Evolutionary conservation across 768 basidiomycete genomes (phyloP).

Genomic region (Panaeolus papilionaceus): DNA sequence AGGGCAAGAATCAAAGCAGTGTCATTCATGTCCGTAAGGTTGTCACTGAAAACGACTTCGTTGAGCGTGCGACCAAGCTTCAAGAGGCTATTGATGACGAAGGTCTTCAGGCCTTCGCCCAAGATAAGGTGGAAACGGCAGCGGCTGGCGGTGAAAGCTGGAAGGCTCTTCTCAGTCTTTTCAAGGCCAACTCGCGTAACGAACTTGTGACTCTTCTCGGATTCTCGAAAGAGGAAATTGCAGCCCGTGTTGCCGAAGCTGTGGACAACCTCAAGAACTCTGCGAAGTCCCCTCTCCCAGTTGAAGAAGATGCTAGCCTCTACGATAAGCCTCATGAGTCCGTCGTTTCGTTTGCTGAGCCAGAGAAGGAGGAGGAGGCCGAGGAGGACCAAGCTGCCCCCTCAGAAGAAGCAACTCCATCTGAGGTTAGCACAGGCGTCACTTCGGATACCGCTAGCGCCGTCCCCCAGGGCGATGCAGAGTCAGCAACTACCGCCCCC

Average conservation of each 20-base stretch:
- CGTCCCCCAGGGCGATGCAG: conserved; percentile 65
- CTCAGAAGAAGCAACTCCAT: conserved; percentile 67
- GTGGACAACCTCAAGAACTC: conserved; percentile 72
- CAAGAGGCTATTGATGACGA: conserved; percentile 65
- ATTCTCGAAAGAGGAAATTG: conserved; percentile 89
- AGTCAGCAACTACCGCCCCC: conserved; percentile 86
- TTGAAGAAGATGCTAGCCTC: conserved; percentile 47
- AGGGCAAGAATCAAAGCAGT: conserved; percentile 84
- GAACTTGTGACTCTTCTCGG: conserved; percentile 91
- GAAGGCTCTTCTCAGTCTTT: conserved; percentile 89
- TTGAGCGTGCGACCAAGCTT: conserved; percentile 75
- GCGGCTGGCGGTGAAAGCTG: conserved; percentile 63
- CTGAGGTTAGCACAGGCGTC: conserved; percentile 72
- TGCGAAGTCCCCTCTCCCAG: conserved; percentile 37
- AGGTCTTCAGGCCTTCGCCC: conserved; percentile 70
- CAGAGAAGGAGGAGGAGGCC: conserved; percentile 47
- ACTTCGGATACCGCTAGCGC: conserved; percentile 66
- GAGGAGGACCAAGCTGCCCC: conserved; percentile 43
- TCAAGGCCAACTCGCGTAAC: conserved; percentile 87
- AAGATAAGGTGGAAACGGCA: conserved; percentile 48
- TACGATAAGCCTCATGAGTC: conserved; percentile 66
- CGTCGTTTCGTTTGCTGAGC: conserved; percentile 86
- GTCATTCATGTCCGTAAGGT: conserved; percentile 82
- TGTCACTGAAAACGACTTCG: conserved; percentile 75
- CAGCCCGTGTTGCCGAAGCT: conserved; percentile 79